phyloP scores from a whole-genome alignment of 768 basidiomycete species.

The Lyophyllum shimeji region DNA sequence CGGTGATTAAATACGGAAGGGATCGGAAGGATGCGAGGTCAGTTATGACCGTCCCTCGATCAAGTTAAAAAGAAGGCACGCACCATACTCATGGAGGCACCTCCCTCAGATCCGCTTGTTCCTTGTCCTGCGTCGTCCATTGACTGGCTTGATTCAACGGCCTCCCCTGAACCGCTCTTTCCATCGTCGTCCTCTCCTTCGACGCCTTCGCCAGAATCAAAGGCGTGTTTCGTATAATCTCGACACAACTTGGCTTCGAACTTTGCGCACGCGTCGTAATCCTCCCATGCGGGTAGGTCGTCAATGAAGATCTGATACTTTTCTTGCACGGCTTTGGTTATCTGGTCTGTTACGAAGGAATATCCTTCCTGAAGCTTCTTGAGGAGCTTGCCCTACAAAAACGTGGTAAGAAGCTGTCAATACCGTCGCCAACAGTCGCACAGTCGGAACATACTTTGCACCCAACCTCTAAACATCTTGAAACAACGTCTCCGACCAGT shows the following conservation, averaged over 20 bases:
- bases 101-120: not conserved
- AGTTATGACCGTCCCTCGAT: not conserved
- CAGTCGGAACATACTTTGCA: conserved; percentile 45
- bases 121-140: not conserved
- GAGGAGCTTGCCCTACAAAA: conserved; percentile 60
- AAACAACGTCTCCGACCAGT: conserved; percentile 59
- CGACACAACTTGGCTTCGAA: conserved; percentile 56
- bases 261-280: conserved; percentile 39
- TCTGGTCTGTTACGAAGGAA: conserved; percentile 37
- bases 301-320: conserved; percentile 53
- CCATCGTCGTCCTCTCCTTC: not conserved
- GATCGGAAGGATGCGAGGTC: not conserved
- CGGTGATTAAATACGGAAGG: conserved; percentile 4
- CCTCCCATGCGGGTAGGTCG: conserved; percentile 55
- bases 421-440: not conserved
- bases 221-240: conserved; percentile 41
- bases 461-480: conserved; percentile 58
- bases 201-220: conserved; percentile 1
- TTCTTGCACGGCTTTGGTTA: conserved; percentile 46
- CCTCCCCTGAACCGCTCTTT: no score
- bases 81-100: conserved; percentile 13
- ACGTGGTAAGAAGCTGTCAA: not conserved
- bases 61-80: conserved; percentile 4
- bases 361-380: conserved; percentile 52
- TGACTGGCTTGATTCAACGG: not conserved